Evolutionary conservation across 2,329 filamentous ascomycete genomes (phyloP), one percentile per base, ranked within the genome.

Genomic region (Orbilia quercus): DNA sequence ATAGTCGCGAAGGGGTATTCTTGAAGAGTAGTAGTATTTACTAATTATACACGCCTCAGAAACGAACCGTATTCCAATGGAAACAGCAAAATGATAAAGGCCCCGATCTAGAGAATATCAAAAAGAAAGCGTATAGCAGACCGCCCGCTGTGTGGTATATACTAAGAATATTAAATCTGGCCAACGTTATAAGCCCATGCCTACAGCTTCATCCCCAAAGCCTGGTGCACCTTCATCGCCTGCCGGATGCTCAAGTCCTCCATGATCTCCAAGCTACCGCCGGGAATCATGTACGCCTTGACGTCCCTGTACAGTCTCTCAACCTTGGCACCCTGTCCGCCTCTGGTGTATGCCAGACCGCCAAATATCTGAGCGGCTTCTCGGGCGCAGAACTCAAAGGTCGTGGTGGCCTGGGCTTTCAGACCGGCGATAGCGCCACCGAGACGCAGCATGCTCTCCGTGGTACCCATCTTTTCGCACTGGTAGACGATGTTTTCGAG

Each of bases 321-420:
- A 58, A 98, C 88, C 87, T 97, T 97, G 70, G 88, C 94, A 74
- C 95, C 95, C 84, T 98, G 95, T 14, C 95, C 95, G 64, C 95
- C 95, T 45, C 94, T 88, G 71, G 89, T 93, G 84, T 98, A 98
- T 78, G 89, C 92, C 76, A 98, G 83, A 23, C 95, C 95, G 74
- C 95, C 95, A 78, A 98, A 99, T 82, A 99, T 98, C 85, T 99
- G 95, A 80, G 89, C 91, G 14, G 95, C 95, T 83, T 99, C 95
- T 73, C 94, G 87, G 31, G 95, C 95, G 82, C 95, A 99, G 85
- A 96, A 98, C 84, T 99, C 95, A 78, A 98, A 99, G 0, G 93
- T 97, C 1, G 91, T 87, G 1, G 95, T 99, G 44, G 90, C 86
- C 82, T 99, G 95, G 0, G 95, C 95, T 84, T 99, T 99, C 79